These are phyloP conservation scores for Fusarium sp. DNA, from an alignment of 2,329 filamentous ascomycete species.

Conservation along the genomic window DNA sequence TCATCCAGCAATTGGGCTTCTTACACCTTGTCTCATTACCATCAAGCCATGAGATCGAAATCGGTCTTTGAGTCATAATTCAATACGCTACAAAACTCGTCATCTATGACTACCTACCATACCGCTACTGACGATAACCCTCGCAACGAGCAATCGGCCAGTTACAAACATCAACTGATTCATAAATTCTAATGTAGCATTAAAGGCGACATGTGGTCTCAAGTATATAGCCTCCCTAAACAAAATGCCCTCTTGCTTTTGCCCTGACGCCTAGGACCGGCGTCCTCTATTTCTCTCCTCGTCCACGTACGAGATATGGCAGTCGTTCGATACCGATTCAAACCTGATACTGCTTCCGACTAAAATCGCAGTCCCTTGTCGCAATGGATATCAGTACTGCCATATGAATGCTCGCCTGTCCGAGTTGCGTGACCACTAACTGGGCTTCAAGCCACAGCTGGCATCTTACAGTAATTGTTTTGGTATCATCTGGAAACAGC, in stretches of 20 bases:
- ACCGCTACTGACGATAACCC: background rate
- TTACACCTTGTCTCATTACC: slow-evolving; percentile 2
- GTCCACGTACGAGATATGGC: slow-evolving; percentile 9
- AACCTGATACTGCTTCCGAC: slow-evolving; percentile 6
- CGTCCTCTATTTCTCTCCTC: slow-evolving; percentile 34
- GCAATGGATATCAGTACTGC: slow-evolving; percentile 22
- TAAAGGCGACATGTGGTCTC: slow-evolving; percentile 35
- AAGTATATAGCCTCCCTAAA: slow-evolving; percentile 43
- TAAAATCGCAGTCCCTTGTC: slow-evolving; percentile 12
- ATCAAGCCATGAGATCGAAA: background rate
- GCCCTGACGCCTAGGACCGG: slow-evolving; percentile 34
- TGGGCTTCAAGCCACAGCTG: slow-evolving; percentile 27
- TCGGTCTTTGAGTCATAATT: slow-evolving; percentile 14
- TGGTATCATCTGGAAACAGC: slow-evolving; percentile 47
- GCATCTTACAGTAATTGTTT: slow-evolving; percentile 24
- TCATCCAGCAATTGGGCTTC: background rate
- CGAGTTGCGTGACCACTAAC: slow-evolving; percentile 20
- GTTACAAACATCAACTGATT: slow-evolving; percentile 11
- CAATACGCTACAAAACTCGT: background rate
- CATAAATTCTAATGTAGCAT: slow-evolving; percentile 40
- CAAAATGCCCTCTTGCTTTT: slow-evolving; percentile 42
- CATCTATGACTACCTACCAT: background rate
- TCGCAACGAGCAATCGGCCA: background rate
- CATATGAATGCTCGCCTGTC: slow-evolving; percentile 27
- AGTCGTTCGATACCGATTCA: slow-evolving; percentile 14